Evolutionary conservation across 108 stramenopile species (phyloP).

Genomic region (Cyclostephanos invisitatus): DNA sequence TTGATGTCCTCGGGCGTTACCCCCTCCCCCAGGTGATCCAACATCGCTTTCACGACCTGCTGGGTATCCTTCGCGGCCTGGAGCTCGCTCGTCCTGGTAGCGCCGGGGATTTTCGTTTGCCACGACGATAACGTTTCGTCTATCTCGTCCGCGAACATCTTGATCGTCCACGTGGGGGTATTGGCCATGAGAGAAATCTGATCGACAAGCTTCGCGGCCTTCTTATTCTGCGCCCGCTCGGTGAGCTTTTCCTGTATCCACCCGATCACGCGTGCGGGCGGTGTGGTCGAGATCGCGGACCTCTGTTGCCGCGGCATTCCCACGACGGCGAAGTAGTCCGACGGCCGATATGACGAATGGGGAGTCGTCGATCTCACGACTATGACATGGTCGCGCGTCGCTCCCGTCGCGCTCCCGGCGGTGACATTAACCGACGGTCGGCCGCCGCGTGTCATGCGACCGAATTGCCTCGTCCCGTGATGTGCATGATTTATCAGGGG

Average conservation of each 20-base stretch:
- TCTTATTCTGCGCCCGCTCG: slow-evolving; percentile 50
- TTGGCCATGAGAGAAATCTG: slow-evolving; percentile 73
- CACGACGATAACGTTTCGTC: slow-evolving; percentile 59
- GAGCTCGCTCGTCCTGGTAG: slow-evolving; percentile 56
- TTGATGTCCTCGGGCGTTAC: slow-evolving; percentile 57
- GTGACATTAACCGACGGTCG: background rate
- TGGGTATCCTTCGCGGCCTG: slow-evolving; percentile 68
- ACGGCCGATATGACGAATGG: too few species aligned
- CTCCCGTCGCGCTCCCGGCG: background rate
- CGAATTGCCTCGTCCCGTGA: background rate
- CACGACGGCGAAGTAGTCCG: too few species aligned
- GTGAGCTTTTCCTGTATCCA: slow-evolving; percentile 56
- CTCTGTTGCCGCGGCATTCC: background rate
- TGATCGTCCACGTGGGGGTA: slow-evolving; percentile 61
- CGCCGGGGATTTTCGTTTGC: slow-evolving; percentile 69
- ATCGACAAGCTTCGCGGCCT: slow-evolving; percentile 63
- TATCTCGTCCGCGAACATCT: slow-evolving; percentile 67
- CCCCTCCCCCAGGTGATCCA: slow-evolving; percentile 59
- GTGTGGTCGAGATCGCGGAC: background rate
- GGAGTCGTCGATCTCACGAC: background rate
- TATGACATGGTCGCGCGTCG: background rate
- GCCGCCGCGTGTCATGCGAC: background rate
- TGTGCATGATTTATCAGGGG: background rate
- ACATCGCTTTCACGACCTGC: slow-evolving; percentile 50
- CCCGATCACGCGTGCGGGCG: slow-evolving; percentile 22